Percentiles rank a stretch among this genome's conserved stretches.
Conservation (phyloP, 2,329 filamentous ascomycete species). For the Verticillium tricorpus region DNA sequence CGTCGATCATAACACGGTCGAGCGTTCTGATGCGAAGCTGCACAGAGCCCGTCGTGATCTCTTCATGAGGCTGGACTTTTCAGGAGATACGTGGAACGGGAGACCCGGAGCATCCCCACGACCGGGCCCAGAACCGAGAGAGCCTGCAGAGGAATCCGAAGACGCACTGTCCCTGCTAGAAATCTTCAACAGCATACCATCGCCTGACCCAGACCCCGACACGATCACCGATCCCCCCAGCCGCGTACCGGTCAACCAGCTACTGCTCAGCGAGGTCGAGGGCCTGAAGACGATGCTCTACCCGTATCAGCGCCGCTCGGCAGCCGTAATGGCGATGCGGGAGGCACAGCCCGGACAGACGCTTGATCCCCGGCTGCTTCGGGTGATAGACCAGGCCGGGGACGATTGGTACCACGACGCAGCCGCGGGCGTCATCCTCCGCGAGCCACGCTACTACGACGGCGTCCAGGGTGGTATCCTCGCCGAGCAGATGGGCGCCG, state of each 20-base stretch:
- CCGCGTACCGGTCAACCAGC: constrained; percentile 46
- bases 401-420: constrained; percentile 66
- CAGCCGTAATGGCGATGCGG: constrained; percentile 77
- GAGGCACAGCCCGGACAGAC: constrained; percentile 62
- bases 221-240: constrained; percentile 44
- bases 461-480: constrained; percentile 70
- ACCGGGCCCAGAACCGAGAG: constrained; percentile 21
- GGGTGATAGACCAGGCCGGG: constrained; percentile 56
- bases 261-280: constrained; percentile 47
- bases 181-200: constrained; percentile 70
- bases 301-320: constrained; percentile 74
- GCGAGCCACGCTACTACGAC: constrained; percentile 69
- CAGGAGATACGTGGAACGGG: constrained; percentile 51
- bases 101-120: constrained; percentile 14
- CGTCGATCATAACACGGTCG: constrained; percentile 47
- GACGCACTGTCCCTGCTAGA: constrained; percentile 56
- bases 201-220: constrained; percentile 54
- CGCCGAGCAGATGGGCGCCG: constrained; percentile 75
- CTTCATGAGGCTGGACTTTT: constrained; percentile 51
- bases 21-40: constrained; percentile 40
- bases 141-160: constrained; percentile 29
- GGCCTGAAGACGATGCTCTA: constrained; percentile 66
- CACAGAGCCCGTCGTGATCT: constrained; percentile 42
- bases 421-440: constrained; percentile 56
- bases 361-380: constrained; percentile 69